Evolutionary conservation across 2,329 filamentous ascomycete genomes (phyloP).

Genomic region (Diaporthe batatas): DNA sequence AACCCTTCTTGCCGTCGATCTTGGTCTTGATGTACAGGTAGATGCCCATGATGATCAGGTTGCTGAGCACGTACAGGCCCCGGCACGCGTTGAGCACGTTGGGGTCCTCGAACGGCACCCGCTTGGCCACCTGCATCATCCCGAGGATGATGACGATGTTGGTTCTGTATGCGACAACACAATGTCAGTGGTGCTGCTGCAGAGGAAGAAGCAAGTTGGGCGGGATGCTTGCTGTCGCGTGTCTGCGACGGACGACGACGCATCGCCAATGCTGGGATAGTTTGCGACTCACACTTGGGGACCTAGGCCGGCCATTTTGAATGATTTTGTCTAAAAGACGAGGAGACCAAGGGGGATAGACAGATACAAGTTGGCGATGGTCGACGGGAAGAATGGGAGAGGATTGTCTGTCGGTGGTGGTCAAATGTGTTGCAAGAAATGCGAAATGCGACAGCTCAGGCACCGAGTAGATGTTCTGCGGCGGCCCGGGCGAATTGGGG

Average conservation of each 20-base stretch:
- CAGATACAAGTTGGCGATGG: not conserved
- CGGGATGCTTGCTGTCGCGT: slow-evolving; percentile 39
- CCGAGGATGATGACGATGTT: slow-evolving; percentile 95
- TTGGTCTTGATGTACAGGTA: slow-evolving; percentile 87
- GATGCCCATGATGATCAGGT: slow-evolving; percentile 85
- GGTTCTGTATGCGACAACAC: slow-evolving; percentile 68
- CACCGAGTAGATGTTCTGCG: not conserved
- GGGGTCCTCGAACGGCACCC: slow-evolving; percentile 91
- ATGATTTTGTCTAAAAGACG: not conserved
- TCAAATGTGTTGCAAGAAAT: not conserved
- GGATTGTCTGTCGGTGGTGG: not conserved
- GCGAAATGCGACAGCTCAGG: slow-evolving; percentile 13
- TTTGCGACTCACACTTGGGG: slow-evolving; percentile 71
- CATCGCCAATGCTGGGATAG: too few species aligned
- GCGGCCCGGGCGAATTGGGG: slow-evolving; percentile 8
- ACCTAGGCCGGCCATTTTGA: slow-evolving; percentile 72
- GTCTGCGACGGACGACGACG: slow-evolving; percentile 2
- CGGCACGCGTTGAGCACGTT: slow-evolving; percentile 69
- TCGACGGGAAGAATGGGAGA: not conserved
- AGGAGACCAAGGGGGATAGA: not conserved
- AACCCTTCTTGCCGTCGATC: slow-evolving; percentile 99
- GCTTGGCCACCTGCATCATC: slow-evolving; percentile 99
- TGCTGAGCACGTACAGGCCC: slow-evolving; percentile 68
- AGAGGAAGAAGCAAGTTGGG: not conserved
- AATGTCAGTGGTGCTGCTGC: slow-evolving; percentile 46